Evolutionary conservation across 257 asterid genomes (phyloP).

Genomic region (Solanum virginianum): DNA sequence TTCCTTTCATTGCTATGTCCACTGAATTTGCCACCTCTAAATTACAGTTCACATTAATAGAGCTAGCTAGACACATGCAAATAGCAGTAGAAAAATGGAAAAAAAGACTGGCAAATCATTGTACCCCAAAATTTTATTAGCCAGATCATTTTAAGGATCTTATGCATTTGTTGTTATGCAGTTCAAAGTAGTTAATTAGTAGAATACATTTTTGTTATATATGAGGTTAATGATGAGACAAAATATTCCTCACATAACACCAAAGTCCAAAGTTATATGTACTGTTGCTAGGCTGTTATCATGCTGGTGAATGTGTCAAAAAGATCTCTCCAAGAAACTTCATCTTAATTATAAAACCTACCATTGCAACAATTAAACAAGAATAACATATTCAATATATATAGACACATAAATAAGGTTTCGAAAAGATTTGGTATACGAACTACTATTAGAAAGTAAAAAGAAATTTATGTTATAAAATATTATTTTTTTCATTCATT

Average conservation of each 20-base stretch:
- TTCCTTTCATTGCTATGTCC: background rate
- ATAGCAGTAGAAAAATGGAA: background rate
- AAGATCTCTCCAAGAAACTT: background rate
- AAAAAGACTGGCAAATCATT: background rate
- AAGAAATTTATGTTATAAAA: background rate
- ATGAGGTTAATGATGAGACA: background rate
- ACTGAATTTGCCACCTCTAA: background rate
- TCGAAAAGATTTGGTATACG: background rate
- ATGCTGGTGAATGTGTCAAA: background rate
- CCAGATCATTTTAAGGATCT: background rate
- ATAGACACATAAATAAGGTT: background rate
- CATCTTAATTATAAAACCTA: background rate
- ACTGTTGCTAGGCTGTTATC: conserved; percentile 7
- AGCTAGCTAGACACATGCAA: background rate
- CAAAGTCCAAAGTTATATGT: background rate
- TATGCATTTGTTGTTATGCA: background rate
- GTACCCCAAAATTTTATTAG: background rate
- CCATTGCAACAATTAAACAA: background rate
- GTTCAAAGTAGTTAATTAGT: background rate
- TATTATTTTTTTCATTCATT: background rate
- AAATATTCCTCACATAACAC: background rate
- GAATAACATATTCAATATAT: background rate
- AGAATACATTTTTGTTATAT: background rate
- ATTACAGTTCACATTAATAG: background rate
- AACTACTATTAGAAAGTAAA: background rate